Conservation (phyloP, 2,329 filamentous ascomycete genomes). For the Chrysoporthe austroafricana region DNA sequence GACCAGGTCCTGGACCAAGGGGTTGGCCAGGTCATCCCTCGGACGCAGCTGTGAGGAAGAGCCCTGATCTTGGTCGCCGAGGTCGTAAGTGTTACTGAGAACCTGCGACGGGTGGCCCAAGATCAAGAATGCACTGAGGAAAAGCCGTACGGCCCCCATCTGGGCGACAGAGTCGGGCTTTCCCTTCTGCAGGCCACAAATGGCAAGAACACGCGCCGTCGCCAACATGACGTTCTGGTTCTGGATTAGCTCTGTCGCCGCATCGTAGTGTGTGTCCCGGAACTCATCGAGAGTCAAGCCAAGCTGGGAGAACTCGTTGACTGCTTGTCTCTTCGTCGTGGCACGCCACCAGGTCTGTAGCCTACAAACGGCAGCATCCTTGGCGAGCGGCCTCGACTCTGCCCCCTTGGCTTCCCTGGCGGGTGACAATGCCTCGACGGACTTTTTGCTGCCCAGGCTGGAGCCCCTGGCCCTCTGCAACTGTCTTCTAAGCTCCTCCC, state of each 20-base stretch:
- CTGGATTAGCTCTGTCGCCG: slow-evolving; percentile 70
- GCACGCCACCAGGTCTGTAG: slow-evolving; percentile 75
- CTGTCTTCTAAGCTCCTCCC: slow-evolving; percentile 65
- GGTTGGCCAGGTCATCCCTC: slow-evolving; percentile 61
- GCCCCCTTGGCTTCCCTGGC: slow-evolving; percentile 55
- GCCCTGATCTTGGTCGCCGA: slow-evolving; percentile 60
- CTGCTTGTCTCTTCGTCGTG: slow-evolving; percentile 57
- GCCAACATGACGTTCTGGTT: slow-evolving; percentile 67
- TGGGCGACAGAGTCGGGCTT: slow-evolving; percentile 65
- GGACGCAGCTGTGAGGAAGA: slow-evolving; percentile 48
- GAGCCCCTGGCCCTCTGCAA: slow-evolving; percentile 53
- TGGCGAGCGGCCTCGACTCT: slow-evolving; percentile 50
- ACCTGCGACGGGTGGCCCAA: slow-evolving; percentile 79
- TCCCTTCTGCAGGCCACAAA: slow-evolving; percentile 72
- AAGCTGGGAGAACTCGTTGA: slow-evolving; percentile 68
- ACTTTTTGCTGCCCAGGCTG: slow-evolving; percentile 49
- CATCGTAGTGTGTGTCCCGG: slow-evolving; percentile 71
- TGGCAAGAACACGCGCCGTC: slow-evolving; percentile 68
- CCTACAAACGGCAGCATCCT: slow-evolving; percentile 64
- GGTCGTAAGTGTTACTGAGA: slow-evolving; percentile 71
- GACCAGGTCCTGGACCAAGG: slow-evolving; percentile 71
- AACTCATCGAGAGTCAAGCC: slow-evolving; percentile 73
- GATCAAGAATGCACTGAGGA: slow-evolving; percentile 80
- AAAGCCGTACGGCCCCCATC: slow-evolving; percentile 73
- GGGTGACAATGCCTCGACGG: slow-evolving; percentile 52